phyloP scores from a whole-genome alignment of 495 filamentous ascomycete species.

The Jackrogersella minutella region DNA sequence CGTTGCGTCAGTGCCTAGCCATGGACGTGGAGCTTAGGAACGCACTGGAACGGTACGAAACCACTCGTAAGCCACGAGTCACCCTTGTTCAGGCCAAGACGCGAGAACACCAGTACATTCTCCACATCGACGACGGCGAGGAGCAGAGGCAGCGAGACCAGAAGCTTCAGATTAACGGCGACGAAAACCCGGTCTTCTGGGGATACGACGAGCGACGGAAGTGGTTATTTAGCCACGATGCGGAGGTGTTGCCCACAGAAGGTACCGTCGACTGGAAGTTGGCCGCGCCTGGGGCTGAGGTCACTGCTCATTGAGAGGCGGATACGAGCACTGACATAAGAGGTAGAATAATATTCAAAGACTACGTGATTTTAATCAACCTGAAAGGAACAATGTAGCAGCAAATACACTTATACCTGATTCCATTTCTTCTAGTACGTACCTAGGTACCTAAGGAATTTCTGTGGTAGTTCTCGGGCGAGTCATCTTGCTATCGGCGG shows the following conservation, averaged over 20 bases:
- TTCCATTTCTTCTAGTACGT: no score
- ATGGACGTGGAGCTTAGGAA: conserved; percentile 6
- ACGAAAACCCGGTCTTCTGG: conserved; percentile 32
- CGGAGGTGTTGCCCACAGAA: conserved; percentile 12
- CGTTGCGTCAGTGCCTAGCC: conserved; percentile 38
- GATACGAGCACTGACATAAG: no score
- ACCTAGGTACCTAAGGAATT: no score
- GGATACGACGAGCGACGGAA: conserved; percentile 30
- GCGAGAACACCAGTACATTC: conserved; percentile 39
- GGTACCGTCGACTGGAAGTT: conserved; percentile 1
- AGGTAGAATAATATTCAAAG: no score
- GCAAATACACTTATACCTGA: no score
- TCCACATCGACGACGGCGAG: conserved; percentile 37
- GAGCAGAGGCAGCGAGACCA: conserved; percentile 36
- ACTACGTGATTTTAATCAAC: no score
- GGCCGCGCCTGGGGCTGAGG: background rate
- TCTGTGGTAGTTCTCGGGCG: no score
- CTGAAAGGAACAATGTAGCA: no score
- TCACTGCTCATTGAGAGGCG: no score
- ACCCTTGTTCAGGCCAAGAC: conserved; percentile 38
- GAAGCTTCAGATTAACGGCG: conserved; percentile 24
- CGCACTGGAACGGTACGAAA: conserved; percentile 17
- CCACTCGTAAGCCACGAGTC: conserved; percentile 14
- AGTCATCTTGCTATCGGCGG: no score
- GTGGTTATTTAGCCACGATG: conserved; percentile 39